Evolutionary conservation across 495 filamentous ascomycete genomes (phyloP), one percentile per base, ranked within the genome.

Genomic region (Aspergillus affinis): DNA sequence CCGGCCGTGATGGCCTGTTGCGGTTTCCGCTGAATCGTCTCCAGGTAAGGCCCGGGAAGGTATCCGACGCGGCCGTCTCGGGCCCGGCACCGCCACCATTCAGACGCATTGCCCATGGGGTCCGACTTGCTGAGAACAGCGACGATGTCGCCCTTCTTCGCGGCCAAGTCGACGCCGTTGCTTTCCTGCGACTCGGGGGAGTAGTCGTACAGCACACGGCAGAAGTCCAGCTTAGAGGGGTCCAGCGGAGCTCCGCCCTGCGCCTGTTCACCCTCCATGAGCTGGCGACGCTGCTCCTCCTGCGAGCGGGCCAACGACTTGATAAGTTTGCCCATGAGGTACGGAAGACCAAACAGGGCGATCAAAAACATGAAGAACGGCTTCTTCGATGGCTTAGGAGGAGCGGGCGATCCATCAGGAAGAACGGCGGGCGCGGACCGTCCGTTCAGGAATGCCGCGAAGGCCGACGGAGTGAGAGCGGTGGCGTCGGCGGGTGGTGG

Each of bases 11-110:
- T 75, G 19, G 76, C 78, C 50, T 81, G 84, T 2, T 78, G 78
- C 41, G 86, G 86, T 71, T 86, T 86, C 61, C 89, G 79, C 66
- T 88, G 83, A 58, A 95, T 89, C 7, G 86, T 82, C 76, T 96
- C 92, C 53, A 99, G 81, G 75, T 97, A 99, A 0, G 90, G 88
- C 4, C 86, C 82, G 6, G 94, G 94, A 12, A 99, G 81, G 69
- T 97, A 99, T 2, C 94, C 94, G 51, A 97, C 86, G 19, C 91
- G 79, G 18, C 91, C 92, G 69, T 98, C 92, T 51, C 95, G 81
- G n/a, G 93, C 90, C 57, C 94, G 82, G 75, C 94, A 99, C 58
- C 89, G 86, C 94, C 94, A 99, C 94, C 94, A 99, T 70, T 98
- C 92, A 54, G 86, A 89, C 13, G 91, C 86, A 65, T 96, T 90